phyloP scores from a whole-genome alignment of 345 rosid species.

The Aquilaria malaccensis region DNA sequence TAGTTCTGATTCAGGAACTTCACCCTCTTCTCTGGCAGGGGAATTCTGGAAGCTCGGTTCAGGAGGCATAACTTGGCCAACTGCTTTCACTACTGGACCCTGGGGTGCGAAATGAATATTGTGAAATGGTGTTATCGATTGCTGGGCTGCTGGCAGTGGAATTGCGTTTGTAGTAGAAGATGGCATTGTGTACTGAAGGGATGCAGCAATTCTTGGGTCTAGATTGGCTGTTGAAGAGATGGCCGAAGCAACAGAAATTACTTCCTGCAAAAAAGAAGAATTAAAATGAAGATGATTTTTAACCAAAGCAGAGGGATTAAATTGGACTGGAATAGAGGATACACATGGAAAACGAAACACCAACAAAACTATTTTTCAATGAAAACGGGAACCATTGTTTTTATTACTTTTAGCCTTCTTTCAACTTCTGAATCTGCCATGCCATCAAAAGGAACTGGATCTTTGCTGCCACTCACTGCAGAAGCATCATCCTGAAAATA shows the following conservation, averaged over 20 bases:
- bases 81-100: constrained; percentile 44
- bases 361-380: no score
- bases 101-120: constrained; percentile 47
- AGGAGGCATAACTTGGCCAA: constrained; percentile 44
- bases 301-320: no score
- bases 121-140: constrained; percentile 37
- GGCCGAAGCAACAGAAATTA: constrained; percentile 54
- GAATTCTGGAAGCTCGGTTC: constrained; percentile 84
- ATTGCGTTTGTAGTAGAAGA: constrained; percentile 41
- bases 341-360: background rate
- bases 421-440: constrained; percentile 86
- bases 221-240: constrained; percentile 45
- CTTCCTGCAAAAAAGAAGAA: constrained; percentile 17
- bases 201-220: constrained; percentile 58
- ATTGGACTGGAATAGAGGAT: constrained; percentile 4
- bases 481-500: constrained; percentile 63
- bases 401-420: constrained; percentile 70
- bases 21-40: constrained; percentile 99
- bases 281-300: background rate
- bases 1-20: constrained; percentile 95
- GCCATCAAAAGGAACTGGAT: constrained; percentile 69
- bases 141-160: constrained; percentile 44
- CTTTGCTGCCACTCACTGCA: constrained; percentile 56
- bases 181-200: constrained; percentile 53
- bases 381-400: no score